Conservation (phyloP, 805 yeast species). For the Kregervanrija pseudodelftensis region DNA sequence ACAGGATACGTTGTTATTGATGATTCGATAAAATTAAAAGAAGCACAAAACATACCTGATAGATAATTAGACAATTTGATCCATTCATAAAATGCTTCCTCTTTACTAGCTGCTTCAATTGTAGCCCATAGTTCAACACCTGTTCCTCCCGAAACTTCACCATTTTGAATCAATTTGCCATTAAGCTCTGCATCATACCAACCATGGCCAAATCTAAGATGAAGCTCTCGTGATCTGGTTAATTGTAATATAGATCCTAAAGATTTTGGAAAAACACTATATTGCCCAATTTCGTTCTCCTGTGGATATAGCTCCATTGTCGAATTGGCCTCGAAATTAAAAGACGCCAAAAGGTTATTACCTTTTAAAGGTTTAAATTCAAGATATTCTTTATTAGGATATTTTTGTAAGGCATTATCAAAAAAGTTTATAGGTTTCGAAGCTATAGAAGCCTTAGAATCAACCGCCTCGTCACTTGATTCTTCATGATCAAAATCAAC, state of each 20-base stretch:
- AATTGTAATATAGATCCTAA: constrained; percentile 68
- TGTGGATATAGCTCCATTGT: constrained; percentile 25
- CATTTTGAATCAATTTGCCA: constrained; percentile 76
- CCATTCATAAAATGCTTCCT: constrained; percentile 64
- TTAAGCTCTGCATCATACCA: constrained; percentile 89
- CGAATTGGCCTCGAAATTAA: constrained; percentile 60
- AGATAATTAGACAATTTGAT: constrained; percentile 59
- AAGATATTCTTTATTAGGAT: constrained; percentile 56
- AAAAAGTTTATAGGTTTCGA: background rate
- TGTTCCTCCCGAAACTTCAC: constrained; percentile 76
- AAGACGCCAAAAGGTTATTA: constrained; percentile 62
- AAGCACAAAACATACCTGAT: constrained; percentile 93
- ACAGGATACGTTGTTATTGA: constrained; percentile 68
- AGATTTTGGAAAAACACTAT: constrained; percentile 69
- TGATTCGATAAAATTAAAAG: constrained; percentile 79
- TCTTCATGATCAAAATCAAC: background rate
- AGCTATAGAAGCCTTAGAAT: background rate
- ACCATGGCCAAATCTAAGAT: constrained; percentile 85
- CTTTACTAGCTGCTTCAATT: constrained; percentile 53
- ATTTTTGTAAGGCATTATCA: constrained; percentile 9
- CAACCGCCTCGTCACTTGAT: background rate
- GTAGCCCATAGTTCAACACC: constrained; percentile 94
- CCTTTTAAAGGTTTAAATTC: constrained; percentile 65
- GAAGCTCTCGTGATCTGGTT: constrained; percentile 67
- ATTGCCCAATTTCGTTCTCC: constrained; percentile 32